Conservation (phyloP, 1,284 basidiomycete genomes). For the Veloporphyrellus conicus region DNA sequence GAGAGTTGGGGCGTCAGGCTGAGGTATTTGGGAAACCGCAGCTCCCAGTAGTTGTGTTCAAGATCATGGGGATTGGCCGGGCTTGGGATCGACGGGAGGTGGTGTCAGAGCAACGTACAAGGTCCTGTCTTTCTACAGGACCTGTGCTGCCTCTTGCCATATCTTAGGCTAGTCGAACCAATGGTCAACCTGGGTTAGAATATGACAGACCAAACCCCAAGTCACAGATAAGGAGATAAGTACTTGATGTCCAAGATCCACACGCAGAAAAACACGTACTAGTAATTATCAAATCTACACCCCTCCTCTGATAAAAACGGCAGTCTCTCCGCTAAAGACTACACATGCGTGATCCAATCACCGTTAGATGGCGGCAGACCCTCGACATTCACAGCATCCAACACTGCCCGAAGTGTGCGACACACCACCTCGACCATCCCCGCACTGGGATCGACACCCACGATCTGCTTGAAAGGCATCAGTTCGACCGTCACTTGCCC, state of each 20-base stretch:
- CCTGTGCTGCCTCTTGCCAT: slow-evolving; percentile 67
- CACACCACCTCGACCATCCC: slow-evolving; percentile 71
- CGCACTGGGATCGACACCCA: slow-evolving; percentile 70
- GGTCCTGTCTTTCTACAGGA: slow-evolving; percentile 65
- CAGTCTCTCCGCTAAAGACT: slow-evolving; percentile 57
- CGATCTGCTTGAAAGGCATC: slow-evolving; percentile 55
- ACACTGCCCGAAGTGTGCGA: slow-evolving; percentile 26
- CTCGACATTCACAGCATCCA: no score
- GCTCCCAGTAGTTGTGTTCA: slow-evolving; percentile 64
- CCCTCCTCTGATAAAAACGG: slow-evolving; percentile 47
- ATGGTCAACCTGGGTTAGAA: slow-evolving; percentile 81
- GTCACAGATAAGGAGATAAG: not conserved
- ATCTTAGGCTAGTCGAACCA: slow-evolving; percentile 79
- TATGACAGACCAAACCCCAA: no score
- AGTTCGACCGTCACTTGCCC: slow-evolving; percentile 68
- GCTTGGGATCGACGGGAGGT: not conserved
- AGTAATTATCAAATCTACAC: slow-evolving; percentile 71
- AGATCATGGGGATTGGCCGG: no score
- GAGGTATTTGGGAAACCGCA: slow-evolving; percentile 63
- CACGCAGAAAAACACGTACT: slow-evolving; percentile 42
- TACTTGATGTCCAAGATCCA: not conserved
- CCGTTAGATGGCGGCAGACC: no score
- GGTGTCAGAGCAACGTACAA: slow-evolving; percentile 51
- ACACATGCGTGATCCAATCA: slow-evolving; percentile 42
- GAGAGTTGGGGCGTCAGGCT: slow-evolving; percentile 56